phyloP scores from a whole-genome alignment of 2,329 filamentous ascomycete genomes.

The Trichoderma sp. region DNA sequence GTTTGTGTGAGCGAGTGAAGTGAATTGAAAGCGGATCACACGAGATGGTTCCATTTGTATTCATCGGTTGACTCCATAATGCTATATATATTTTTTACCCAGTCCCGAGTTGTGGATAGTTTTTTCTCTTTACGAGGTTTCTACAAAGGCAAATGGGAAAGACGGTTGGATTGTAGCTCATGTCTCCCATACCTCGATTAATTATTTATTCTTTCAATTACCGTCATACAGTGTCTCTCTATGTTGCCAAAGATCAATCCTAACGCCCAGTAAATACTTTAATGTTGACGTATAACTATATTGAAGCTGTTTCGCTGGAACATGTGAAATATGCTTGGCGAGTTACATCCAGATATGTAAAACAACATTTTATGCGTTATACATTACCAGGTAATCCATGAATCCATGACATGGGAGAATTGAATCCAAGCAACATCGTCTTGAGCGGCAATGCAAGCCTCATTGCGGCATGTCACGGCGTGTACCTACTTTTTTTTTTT shows the following conservation, averaged over 20 bases:
- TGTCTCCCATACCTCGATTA: background rate
- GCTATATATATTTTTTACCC: conserved; percentile 13
- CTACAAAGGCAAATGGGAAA: background rate
- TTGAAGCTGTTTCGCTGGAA: background rate
- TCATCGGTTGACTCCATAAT: background rate
- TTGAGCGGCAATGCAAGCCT: background rate
- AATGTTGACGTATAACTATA: background rate
- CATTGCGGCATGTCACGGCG: background rate
- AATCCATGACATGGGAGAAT: background rate
- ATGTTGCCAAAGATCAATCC: background rate
- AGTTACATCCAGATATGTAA: background rate
- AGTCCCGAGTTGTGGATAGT: conserved; percentile 5
- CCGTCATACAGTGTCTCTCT: background rate
- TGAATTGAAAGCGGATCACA: background rate
- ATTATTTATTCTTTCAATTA: background rate
- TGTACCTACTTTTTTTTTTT: background rate
- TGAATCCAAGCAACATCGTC: background rate
- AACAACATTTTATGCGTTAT: background rate
- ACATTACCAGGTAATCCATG: background rate
- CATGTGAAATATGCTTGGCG: background rate
- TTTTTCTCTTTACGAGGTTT: conserved; percentile 9
- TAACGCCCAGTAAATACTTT: background rate
- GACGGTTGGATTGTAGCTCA: background rate
- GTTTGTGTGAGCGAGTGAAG: background rate
- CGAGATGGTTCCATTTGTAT: background rate